A percentile compares a stretch with the other conserved stretches of the same genome.
Evolutionary conservation across 2,329 filamentous ascomycete genomes (phyloP).

Genomic region (Lizonia empirigonia): DNA sequence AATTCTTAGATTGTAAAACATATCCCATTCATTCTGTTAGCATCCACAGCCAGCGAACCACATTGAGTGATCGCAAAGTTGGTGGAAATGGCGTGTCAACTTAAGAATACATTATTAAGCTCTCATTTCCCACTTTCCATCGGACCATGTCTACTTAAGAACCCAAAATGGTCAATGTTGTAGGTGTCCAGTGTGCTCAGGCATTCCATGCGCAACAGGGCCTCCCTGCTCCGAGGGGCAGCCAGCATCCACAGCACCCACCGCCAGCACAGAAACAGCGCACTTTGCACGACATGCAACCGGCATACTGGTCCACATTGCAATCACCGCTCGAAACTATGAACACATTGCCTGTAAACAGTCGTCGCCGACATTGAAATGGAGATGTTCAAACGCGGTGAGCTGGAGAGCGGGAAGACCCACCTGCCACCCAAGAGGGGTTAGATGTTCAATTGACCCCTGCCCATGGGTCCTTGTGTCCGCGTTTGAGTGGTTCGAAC

Average conservation of each 20-base stretch:
- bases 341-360: not conserved
- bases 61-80: not conserved
- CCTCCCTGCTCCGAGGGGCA: conserved; percentile 6
- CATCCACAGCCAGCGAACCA: not conserved
- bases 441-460: conserved; percentile 20
- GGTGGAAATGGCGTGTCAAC: not conserved
- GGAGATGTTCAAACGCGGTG: conserved; percentile 28
- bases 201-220: conserved; percentile 16
- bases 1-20: too few relatives aligned
- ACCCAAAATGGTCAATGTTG: not conserved
- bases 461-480: conserved; percentile 17
- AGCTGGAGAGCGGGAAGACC: conserved; percentile 25
- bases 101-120: too few relatives aligned
- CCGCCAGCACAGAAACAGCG: conserved; percentile 13
- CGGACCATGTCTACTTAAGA: too few relatives aligned
- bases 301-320: conserved; percentile 9
- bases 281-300: conserved; percentile 19
- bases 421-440: conserved; percentile 20
- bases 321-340: not conserved
- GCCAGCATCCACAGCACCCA: conserved; percentile 7
- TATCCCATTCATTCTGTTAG: too few relatives aligned
- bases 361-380: conserved; percentile 16
- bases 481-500: conserved; percentile 23
- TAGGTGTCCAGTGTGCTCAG: not conserved
- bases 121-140: too few relatives aligned